Conservation (phyloP, 208 protist genomes). For the Trypanosoma caninum region DNA sequence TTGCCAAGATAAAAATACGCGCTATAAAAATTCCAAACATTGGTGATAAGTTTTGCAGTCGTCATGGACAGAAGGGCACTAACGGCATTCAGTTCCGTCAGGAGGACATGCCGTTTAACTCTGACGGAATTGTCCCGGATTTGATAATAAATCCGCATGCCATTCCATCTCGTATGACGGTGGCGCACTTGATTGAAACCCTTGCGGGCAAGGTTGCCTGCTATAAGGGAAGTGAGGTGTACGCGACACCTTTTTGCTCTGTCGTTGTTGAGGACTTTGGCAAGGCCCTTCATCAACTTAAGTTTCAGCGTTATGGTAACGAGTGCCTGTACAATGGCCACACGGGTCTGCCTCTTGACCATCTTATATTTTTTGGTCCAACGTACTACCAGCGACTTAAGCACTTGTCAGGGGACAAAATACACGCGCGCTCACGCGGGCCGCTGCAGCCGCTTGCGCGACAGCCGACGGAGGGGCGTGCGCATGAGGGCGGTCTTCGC, state of each 20-base stretch:
- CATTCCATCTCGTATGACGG: slow-evolving; percentile 98
- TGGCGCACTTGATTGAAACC: slow-evolving; percentile 96
- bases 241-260: slow-evolving; percentile 96
- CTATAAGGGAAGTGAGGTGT: slow-evolving; percentile 81
- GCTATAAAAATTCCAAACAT: slow-evolving; percentile 95
- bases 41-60: slow-evolving; percentile 98
- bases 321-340: slow-evolving; percentile 96
- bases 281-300: slow-evolving; percentile 57
- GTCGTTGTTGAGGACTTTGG: slow-evolving; percentile 84
- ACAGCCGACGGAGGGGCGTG: slow-evolving; percentile 95
- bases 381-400: slow-evolving; percentile 98
- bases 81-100: slow-evolving; percentile 95
- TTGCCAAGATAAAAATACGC: slow-evolving; percentile 94
- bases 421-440: slow-evolving; percentile 87
- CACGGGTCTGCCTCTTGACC: slow-evolving; percentile 90
- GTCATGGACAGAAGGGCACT: slow-evolving; percentile 98
- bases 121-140: slow-evolving; percentile 95
- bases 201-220: slow-evolving; percentile 82
- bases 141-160: slow-evolving; percentile 99
- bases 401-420: slow-evolving; percentile 98
- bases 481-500: slow-evolving; percentile 93
- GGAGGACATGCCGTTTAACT: slow-evolving; percentile 97
- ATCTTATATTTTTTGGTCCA: slow-evolving; percentile 94
- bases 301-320: slow-evolving; percentile 83
- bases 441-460: slow-evolving; percentile 88